Percentiles rank a stretch among this genome's conserved stretches.
These are phyloP conservation scores for Ophiostoma piceae DNA, from an alignment of 2,329 filamentous ascomycete species.

Conservation along the genomic window DNA sequence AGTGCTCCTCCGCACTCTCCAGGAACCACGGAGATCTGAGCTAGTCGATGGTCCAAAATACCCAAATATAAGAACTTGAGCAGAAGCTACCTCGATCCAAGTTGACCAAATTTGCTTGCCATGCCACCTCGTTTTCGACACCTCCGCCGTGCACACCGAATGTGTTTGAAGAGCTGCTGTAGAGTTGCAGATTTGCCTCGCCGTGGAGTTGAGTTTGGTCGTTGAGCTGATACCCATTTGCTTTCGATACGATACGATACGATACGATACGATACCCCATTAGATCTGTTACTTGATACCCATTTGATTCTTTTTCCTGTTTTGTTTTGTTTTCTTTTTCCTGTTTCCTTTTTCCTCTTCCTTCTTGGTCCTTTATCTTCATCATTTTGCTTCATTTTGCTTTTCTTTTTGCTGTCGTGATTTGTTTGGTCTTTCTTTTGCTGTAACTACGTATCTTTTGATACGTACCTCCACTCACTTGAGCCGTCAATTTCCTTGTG, in stretches of 20 bases:
- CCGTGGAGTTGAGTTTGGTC: neutral
- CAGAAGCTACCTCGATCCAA: neutral
- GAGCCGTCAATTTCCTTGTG: neutral
- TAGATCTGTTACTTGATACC: neutral
- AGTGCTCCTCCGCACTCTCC: neutral
- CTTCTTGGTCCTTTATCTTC: neutral
- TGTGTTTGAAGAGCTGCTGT: neutral
- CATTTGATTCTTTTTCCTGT: neutral
- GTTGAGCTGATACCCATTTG: neutral
- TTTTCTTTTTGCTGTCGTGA: neutral
- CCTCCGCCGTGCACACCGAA: neutral
- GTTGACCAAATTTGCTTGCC: neutral
- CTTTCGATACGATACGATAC: neutral
- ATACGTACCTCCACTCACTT: neutral
- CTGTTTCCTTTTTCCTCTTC: neutral
- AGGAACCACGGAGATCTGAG: neutral
- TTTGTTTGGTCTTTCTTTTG: neutral
- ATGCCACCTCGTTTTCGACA: neutral
- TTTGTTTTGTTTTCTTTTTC: neutral
- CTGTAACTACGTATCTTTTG: no score
- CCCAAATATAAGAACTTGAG: neutral
- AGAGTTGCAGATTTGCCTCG: neutral
- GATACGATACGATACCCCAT: neutral
- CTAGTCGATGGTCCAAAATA: neutral
- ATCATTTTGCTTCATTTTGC: neutral